Conservation (phyloP, 768 basidiomycete species). For the Termitomyces sp. region DNA sequence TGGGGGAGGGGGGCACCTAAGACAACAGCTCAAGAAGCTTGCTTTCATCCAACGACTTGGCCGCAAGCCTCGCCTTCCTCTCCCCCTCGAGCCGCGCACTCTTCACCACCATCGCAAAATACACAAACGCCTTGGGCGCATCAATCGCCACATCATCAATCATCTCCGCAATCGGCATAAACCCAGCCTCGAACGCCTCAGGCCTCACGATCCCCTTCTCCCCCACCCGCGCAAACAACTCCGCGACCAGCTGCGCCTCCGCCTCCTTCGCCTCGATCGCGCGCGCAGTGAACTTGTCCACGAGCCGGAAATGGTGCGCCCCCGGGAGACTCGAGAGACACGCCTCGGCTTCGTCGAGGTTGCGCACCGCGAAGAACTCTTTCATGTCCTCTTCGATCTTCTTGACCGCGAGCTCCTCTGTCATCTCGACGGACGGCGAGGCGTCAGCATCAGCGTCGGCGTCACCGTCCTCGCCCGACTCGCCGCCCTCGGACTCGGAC, state of each 20-base stretch:
- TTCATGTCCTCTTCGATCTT: constrained; percentile 80
- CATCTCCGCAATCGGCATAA: constrained; percentile 62
- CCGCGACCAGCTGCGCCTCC: constrained; percentile 72
- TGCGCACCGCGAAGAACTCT: constrained; percentile 86
- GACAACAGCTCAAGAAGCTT: constrained; percentile 41
- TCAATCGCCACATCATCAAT: constrained; percentile 90
- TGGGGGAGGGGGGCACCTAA: no score
- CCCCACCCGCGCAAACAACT: constrained; percentile 69
- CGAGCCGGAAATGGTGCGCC: constrained; percentile 56
- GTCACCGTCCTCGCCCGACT: constrained; percentile 26
- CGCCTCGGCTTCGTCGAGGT: constrained; percentile 80
- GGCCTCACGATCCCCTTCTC: constrained; percentile 56
- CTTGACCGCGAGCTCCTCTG: constrained; percentile 61
- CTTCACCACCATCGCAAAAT: constrained; percentile 68
- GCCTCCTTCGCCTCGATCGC: constrained; percentile 81
- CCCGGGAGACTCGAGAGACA: constrained; percentile 77
- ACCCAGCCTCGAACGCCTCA: constrained; percentile 70
- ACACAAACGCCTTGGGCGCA: constrained; percentile 68
- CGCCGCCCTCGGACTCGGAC: constrained; percentile 32
- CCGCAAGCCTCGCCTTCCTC: constrained; percentile 47
- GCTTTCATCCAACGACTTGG: constrained; percentile 57
- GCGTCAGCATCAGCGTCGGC: no score
- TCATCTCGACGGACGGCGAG: constrained; percentile 38
- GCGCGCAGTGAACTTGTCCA: constrained; percentile 68
- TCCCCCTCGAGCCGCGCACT: constrained; percentile 64